Percentiles rank a stretch among this genome's conserved stretches.
Conservation (phyloP, 2,329 filamentous ascomycete genomes). For the Penicillium griseofulvum region DNA sequence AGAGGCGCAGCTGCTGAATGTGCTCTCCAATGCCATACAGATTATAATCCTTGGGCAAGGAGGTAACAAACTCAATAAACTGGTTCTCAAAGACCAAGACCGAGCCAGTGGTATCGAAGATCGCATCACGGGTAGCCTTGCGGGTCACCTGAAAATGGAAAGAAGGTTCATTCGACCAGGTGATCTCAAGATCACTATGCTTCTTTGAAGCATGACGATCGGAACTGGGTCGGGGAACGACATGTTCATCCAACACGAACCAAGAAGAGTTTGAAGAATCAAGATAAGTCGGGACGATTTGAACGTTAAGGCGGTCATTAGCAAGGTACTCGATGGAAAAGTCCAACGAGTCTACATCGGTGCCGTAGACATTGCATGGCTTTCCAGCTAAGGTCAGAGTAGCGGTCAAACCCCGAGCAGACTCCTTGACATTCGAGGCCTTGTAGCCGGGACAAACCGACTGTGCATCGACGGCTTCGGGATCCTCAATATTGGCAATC, state of each 20-base stretch:
- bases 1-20: slow-evolving; percentile 68
- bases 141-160: slow-evolving; percentile 59
- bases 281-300: slow-evolving; percentile 66
- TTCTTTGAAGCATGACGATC: slow-evolving; percentile 41
- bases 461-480: slow-evolving; percentile 62
- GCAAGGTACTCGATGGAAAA: slow-evolving; percentile 68
- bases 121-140: slow-evolving; percentile 60
- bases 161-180: slow-evolving; percentile 56
- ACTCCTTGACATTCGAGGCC: slow-evolving; percentile 50
- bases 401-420: slow-evolving; percentile 51
- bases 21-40: slow-evolving; percentile 72
- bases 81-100: slow-evolving; percentile 72
- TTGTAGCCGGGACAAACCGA: slow-evolving; percentile 61
- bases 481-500: slow-evolving; percentile 64
- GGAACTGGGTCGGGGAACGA: slow-evolving; percentile 57
- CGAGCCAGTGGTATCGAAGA: slow-evolving; percentile 65
- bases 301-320: slow-evolving; percentile 64
- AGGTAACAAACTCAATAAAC: slow-evolving; percentile 69
- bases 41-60: slow-evolving; percentile 69
- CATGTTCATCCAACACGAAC: slow-evolving; percentile 63
- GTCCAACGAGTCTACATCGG: slow-evolving; percentile 65
- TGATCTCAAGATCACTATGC: slow-evolving; percentile 49
- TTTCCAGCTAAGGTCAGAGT: slow-evolving; percentile 52
- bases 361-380: slow-evolving; percentile 72
- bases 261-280: slow-evolving; percentile 61